These are phyloP conservation scores for Diaporthe citrichinensis DNA, from an alignment of 2,329 filamentous ascomycete genomes.

Conservation along the genomic window DNA sequence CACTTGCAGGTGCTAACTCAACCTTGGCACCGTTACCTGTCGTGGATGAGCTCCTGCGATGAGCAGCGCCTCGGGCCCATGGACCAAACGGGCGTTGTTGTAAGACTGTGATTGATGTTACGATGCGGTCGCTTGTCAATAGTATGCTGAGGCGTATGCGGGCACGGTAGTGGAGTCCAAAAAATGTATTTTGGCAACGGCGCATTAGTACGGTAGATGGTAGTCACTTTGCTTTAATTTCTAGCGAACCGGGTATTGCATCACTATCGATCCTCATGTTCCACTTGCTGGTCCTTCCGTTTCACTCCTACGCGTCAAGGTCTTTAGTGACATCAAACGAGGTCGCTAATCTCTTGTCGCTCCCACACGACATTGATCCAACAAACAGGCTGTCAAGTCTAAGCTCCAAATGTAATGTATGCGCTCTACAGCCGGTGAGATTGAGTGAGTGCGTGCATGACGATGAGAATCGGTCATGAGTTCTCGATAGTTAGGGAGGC, in stretches of 20 bases:
- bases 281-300: not conserved
- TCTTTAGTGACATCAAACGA: not conserved
- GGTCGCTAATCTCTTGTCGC: not conserved
- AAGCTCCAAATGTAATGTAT: not conserved
- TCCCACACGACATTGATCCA: not conserved
- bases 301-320: not conserved
- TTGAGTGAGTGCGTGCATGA: not conserved
- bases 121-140: not conserved
- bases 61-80: not conserved
- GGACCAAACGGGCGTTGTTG: not conserved
- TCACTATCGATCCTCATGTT: not conserved
- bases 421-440: too few relatives aligned
- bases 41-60: constrained; percentile 39
- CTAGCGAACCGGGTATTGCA: not conserved
- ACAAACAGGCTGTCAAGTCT: not conserved
- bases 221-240: not conserved
- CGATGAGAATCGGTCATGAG: not conserved
- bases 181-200: not conserved
- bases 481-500: too few relatives aligned
- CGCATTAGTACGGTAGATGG: not conserved
- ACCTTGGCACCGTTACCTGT: constrained; percentile 17
- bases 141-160: not conserved
- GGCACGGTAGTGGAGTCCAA: constrained; percentile 12
- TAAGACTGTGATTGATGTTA: not conserved
- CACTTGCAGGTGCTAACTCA: constrained; percentile 1